Percentiles rank a stretch among this genome's conserved stretches.
Evolutionary conservation across 352 stramenopile genomes (phyloP).

Genomic region (Chrysophaeum taylorii): DNA sequence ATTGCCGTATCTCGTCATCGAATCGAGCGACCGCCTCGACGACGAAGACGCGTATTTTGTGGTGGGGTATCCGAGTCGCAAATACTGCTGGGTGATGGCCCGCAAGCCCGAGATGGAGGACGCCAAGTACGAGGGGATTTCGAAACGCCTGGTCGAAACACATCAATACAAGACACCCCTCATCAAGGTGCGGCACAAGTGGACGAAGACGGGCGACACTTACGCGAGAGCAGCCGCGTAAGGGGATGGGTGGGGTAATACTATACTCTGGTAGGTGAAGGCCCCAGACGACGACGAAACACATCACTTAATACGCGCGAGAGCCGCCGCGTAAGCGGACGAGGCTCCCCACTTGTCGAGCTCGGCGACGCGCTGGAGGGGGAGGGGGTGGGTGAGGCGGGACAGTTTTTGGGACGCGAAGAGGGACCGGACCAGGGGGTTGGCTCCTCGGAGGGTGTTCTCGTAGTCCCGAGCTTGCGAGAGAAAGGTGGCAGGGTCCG

Average conservation of each 20-base stretch:
- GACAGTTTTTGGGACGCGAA: conserved; percentile 20
- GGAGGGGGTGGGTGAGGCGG: conserved; percentile 46
- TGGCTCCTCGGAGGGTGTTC: conserved; percentile 27
- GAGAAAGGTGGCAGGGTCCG: conserved; percentile 29
- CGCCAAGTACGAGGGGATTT: conserved; percentile 29
- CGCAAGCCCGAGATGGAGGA: conserved; percentile 38
- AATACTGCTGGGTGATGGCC: conserved; percentile 42
- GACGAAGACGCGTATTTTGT: conserved; percentile 32
- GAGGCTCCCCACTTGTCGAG: conserved; percentile 42
- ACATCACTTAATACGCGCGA: no score
- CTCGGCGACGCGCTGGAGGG: conserved; percentile 40
- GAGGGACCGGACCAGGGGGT: conserved; percentile 28
- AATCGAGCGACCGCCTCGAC: conserved; percentile 23
- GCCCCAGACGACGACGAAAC: no score
- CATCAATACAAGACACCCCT: conserved; percentile 34
- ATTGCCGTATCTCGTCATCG: conserved; percentile 39
- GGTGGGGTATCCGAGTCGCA: conserved; percentile 32
- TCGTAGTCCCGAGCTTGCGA: conserved; percentile 38
- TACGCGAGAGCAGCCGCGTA: no score
- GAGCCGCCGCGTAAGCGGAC: conserved; percentile 29
- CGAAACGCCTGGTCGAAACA: conserved; percentile 31
- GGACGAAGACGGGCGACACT: no score
- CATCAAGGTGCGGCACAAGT: conserved; percentile 37
- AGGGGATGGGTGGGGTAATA: no score
- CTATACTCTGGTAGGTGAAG: no score